Conservation (phyloP, 2,329 filamentous ascomycete genomes). For the Talaromyces sp. region DNA sequence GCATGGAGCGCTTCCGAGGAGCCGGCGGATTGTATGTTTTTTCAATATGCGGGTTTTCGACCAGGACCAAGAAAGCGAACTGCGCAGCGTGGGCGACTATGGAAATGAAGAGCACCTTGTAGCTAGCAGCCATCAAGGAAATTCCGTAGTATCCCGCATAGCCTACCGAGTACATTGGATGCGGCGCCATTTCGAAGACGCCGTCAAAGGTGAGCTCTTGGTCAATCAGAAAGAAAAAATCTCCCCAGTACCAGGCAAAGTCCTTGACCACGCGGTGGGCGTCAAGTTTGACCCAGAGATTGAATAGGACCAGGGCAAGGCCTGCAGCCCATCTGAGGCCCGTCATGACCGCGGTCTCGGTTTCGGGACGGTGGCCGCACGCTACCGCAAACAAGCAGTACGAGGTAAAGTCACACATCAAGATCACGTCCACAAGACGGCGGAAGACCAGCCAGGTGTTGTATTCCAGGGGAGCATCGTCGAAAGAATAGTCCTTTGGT, state of each 20-base stretch:
- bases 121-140: slow-evolving; percentile 95
- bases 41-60: slow-evolving; percentile 97
- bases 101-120: slow-evolving; percentile 94
- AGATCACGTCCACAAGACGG: slow-evolving; percentile 87
- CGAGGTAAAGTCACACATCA: slow-evolving; percentile 98
- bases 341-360: slow-evolving; percentile 65
- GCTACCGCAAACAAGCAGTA: slow-evolving; percentile 95
- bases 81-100: slow-evolving; percentile 91
- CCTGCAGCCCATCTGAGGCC: slow-evolving; percentile 72
- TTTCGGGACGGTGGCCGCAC: slow-evolving; percentile 68
- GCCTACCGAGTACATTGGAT: slow-evolving; percentile 98
- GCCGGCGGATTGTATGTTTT: slow-evolving; percentile 92
- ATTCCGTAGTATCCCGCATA: slow-evolving; percentile 98
- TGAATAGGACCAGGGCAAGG: slow-evolving; percentile 78
- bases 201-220: slow-evolving; percentile 97
- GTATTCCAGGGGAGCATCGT: slow-evolving; percentile 91
- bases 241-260: slow-evolving; percentile 99
- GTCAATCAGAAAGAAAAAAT: slow-evolving; percentile 98
- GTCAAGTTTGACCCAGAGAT: slow-evolving; percentile 97
- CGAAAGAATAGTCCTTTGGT: slow-evolving; percentile 85
- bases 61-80: slow-evolving; percentile 82
- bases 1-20: slow-evolving; percentile 52
- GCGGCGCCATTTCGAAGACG: slow-evolving; percentile 97
- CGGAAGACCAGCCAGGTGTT: slow-evolving; percentile 98
- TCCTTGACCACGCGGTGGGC: slow-evolving; percentile 97